Evolutionary conservation across 2,329 filamentous ascomycete genomes (phyloP).

Genomic region (Epicoccum nigrum): DNA sequence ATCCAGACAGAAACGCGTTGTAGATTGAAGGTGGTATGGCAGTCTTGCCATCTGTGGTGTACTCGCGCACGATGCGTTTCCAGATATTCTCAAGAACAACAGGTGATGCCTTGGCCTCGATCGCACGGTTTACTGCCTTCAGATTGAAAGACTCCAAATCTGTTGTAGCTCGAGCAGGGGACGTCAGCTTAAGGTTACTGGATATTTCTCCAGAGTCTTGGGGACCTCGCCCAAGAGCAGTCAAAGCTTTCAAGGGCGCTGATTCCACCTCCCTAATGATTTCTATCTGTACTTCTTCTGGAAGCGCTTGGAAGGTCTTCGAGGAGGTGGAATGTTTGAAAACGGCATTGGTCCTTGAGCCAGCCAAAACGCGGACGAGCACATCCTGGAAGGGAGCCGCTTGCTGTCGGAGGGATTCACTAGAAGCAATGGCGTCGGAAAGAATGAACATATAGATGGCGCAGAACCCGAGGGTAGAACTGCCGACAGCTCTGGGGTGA

Average conservation of each 20-base stretch:
- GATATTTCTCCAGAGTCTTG: too few species aligned
- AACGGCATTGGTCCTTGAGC: constrained; percentile 23
- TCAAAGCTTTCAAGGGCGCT: constrained; percentile 33
- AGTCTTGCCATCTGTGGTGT: constrained; percentile 19
- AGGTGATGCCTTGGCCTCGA: constrained; percentile 23
- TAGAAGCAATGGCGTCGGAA: constrained; percentile 27
- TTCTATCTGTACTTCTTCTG: constrained; percentile 29
- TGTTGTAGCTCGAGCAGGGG: constrained; percentile 11
- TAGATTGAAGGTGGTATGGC: constrained; percentile 45
- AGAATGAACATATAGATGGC: constrained; percentile 41
- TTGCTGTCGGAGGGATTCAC: constrained; percentile 26
- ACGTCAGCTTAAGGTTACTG: too few species aligned
- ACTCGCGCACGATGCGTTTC: constrained; percentile 28
- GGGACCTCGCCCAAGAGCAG: constrained; percentile 18
- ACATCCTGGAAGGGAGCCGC: constrained; percentile 37
- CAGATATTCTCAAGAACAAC: constrained; percentile 31
- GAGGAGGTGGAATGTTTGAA: constrained; percentile 20
- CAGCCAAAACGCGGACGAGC: constrained; percentile 32
- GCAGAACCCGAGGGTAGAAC: constrained; percentile 32
- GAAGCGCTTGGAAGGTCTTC: constrained; percentile 19
- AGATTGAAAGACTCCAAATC: constrained; percentile 35
- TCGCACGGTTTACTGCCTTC: constrained; percentile 34
- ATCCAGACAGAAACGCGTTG: constrained; percentile 55
- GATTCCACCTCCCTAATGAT: constrained; percentile 33
- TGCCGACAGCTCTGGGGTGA: constrained; percentile 27